A percentile compares a stretch with the other conserved stretches of the same genome.
Evolutionary conservation across 768 basidiomycete species (phyloP).

Genomic region (Russula sp.): DNA sequence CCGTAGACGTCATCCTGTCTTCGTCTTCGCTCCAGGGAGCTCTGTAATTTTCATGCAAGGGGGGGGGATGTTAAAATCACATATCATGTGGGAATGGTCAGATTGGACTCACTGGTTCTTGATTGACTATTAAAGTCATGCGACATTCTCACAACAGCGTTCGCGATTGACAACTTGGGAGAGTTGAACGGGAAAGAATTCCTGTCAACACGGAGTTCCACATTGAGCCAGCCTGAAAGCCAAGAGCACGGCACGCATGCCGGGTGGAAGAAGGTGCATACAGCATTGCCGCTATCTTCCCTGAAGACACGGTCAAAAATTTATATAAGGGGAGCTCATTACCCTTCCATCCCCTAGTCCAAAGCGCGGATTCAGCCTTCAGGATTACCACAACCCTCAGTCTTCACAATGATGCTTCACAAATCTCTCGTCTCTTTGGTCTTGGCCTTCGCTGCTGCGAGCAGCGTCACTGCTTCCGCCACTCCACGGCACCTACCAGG

Average conservation of each 20-base stretch:
- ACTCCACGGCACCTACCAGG: not conserved
- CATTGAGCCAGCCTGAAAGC: not conserved
- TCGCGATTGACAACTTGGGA: not conserved
- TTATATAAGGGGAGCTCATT: slow-evolving; percentile 6
- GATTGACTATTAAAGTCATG: not conserved
- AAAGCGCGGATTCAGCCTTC: slow-evolving; percentile 4
- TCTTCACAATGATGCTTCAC: slow-evolving; percentile 5
- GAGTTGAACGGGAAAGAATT: not conserved
- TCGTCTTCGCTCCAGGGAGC: not conserved
- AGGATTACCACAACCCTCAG: not conserved
- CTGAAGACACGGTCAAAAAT: not conserved
- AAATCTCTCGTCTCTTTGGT: slow-evolving; percentile 7
- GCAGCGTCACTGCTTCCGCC: not conserved
- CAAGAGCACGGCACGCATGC: not conserved
- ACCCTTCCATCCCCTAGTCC: not conserved
- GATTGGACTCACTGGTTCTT: not conserved
- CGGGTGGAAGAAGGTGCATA: not conserved
- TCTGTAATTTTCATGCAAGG: not conserved
- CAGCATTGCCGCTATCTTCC: not conserved
- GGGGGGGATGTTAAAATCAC: not conserved
- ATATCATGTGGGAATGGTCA: not conserved
- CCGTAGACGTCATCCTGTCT: not conserved
- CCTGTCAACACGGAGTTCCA: slow-evolving; percentile 7
- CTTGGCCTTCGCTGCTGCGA: not conserved
- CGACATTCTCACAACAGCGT: not conserved